phyloP scores from a whole-genome alignment of 2,329 filamentous ascomycete species.

The Aspergillus sp. region DNA sequence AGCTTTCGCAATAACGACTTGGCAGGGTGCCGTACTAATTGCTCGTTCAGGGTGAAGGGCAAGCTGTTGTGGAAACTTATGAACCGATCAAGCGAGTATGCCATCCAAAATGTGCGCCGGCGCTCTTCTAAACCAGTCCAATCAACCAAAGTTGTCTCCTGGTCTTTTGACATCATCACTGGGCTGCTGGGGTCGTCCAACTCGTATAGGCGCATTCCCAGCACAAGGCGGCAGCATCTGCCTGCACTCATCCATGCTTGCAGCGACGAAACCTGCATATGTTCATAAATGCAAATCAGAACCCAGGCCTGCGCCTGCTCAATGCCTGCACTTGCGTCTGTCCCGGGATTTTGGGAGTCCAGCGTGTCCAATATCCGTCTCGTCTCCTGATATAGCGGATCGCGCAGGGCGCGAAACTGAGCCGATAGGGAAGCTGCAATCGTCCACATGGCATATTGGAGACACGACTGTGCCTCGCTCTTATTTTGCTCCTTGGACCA shows the following conservation, averaged over 20 bases:
- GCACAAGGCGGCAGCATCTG: constrained; percentile 37
- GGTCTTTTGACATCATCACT: constrained; percentile 12
- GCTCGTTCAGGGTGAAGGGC: constrained; percentile 29
- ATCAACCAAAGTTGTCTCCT: constrained; percentile 16
- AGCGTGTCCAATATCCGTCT: constrained; percentile 25
- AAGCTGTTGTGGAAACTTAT: constrained; percentile 32
- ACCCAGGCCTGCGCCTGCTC: constrained; percentile 41
- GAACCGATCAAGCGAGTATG: constrained; percentile 39
- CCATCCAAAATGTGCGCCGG: constrained; percentile 43
- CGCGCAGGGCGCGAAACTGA: constrained; percentile 29
- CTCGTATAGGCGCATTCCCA: constrained; percentile 37
- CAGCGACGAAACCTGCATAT: constrained; percentile 33
- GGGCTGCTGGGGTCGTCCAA: constrained; percentile 29
- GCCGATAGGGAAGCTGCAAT: constrained; percentile 34
- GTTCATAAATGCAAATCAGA: constrained; percentile 39
- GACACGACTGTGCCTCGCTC: constrained; percentile 20
- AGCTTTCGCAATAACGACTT: too few species aligned
- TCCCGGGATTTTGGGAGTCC: constrained; percentile 8
- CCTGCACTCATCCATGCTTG: constrained; percentile 40
- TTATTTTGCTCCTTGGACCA: constrained; percentile 24
- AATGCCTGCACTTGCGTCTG: constrained; percentile 16
- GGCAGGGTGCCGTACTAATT: constrained; percentile 20
- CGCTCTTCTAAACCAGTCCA: constrained; percentile 36
- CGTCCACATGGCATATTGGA: constrained; percentile 41
- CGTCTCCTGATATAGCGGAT: constrained; percentile 28